Evolutionary conservation across 352 stramenopile genomes (phyloP), one percentile per base, ranked within the genome.

Genomic region (Globisporangium heterothallicum): DNA sequence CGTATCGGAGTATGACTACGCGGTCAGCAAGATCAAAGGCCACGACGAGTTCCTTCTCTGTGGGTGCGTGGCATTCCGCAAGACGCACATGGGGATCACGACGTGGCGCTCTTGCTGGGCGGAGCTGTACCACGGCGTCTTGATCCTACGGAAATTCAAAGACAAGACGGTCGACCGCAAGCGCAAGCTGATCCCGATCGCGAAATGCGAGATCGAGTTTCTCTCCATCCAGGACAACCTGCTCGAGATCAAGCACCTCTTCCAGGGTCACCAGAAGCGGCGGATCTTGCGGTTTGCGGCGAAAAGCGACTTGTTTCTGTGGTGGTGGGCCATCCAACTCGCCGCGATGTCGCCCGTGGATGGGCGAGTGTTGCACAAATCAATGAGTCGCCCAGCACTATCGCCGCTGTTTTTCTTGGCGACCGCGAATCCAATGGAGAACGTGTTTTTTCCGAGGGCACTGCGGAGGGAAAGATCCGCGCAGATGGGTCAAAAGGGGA

Each of bases 271-370:
- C 27, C 62, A 48, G 4, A 69, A 79, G 59, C 68, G 47, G 6
- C 54, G 53, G n/a, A 46, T 69, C 25, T 26, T 91, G 19, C 68
- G 74, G n/a, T 81, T 81, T 47, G 35, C 71, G 27, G 72, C 58
- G 48, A 78, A 78, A 45, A 55, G 62, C 18, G 74, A 86, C 51
- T 64, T 91, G 53, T 89, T 88, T 40, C 52, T 86, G 2, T 91
- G 80, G 80, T 91, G 78, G 78, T 91, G 75, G 75, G 67, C 65
- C 2, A 72, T 91, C 25, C 78, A 88, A 53, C 63, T 91, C 44
- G 67, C 78, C 0, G 72, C 73, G 12, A 74, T 57, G 29, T 68
- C 74, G 26, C 62, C 61, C 3, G 63, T 78, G 35, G 69, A 82
- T 51, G 59, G 58, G 13, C 63, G 78, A 50, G 42, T 77, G 27